Percentiles rank a stretch among this genome's conserved stretches.
Evolutionary conservation across 1,284 basidiomycete species (phyloP).

Genomic region (Gymnopus androsaceus): DNA sequence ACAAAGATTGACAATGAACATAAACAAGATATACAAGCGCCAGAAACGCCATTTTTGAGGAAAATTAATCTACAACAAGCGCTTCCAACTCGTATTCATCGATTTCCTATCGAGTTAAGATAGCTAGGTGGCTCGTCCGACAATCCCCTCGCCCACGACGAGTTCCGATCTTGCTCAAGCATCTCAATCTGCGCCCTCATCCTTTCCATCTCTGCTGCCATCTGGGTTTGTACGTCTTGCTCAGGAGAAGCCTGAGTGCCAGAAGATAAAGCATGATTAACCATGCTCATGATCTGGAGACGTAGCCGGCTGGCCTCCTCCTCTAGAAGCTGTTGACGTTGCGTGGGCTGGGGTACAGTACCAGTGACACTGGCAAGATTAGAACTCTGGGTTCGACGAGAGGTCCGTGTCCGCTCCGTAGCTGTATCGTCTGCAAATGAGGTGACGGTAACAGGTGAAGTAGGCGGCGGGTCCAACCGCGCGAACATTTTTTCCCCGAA

Average conservation of each 20-base stretch:
- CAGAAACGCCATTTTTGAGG: too few relatives aligned
- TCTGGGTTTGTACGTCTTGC: not conserved
- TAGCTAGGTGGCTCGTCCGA: slow-evolving; percentile 11
- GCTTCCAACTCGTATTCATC: too few relatives aligned
- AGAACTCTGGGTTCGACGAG: not conserved
- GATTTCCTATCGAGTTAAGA: slow-evolving; percentile 8
- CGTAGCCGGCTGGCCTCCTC: slow-evolving; percentile 9
- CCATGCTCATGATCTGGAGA: slow-evolving; percentile 9
- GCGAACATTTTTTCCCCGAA: not conserved
- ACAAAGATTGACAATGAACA: not conserved
- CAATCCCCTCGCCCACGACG: slow-evolving; percentile 10
- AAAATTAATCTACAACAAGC: too few relatives aligned
- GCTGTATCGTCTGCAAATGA: not conserved
- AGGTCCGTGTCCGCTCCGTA: not conserved
- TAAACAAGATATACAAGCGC: not conserved
- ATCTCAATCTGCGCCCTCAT: slow-evolving; percentile 10
- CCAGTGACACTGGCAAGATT: not conserved
- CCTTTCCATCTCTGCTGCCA: slow-evolving; percentile 7
- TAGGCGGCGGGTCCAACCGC: not conserved
- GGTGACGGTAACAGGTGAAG: not conserved
- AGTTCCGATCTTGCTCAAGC: slow-evolving; percentile 1
- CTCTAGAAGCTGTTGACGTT: slow-evolving; percentile 6
- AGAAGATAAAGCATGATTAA: slow-evolving; percentile 7
- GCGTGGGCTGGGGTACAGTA: not conserved
- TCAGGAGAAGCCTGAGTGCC: not conserved